A percentile compares a stretch with the other conserved stretches of the same genome.
Conservation (phyloP, 371 early-diverging fungal genomes). For the Lichtheimia corymbifera region DNA sequence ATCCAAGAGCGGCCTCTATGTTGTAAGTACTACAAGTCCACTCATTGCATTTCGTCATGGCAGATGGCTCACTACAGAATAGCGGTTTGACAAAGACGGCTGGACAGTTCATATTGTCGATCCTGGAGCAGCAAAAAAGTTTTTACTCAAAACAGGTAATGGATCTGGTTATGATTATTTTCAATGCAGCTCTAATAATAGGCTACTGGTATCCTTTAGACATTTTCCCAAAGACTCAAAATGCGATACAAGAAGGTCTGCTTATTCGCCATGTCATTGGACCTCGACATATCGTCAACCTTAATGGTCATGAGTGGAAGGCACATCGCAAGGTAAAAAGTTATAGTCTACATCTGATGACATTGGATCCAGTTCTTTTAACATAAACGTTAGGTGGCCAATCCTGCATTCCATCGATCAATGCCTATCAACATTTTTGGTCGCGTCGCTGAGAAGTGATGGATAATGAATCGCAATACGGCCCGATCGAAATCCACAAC, state of each 20-base stretch:
- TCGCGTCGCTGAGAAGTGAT: constrained; percentile 14
- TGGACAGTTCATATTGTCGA: constrained; percentile 23
- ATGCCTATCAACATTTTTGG: constrained; percentile 40
- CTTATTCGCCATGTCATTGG: constrained; percentile 18
- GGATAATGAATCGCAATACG: constrained; percentile 6
- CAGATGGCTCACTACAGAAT: too few species aligned
- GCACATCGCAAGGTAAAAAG: constrained; percentile 22
- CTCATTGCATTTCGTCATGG: too few species aligned
- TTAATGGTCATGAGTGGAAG: constrained; percentile 27
- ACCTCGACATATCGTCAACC: constrained; percentile 17
- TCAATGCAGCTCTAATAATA: too few species aligned
- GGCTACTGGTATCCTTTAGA: too few species aligned
- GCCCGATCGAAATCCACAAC: constrained; percentile 10
- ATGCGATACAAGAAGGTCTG: too few species aligned
- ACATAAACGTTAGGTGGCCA: constrained; percentile 19
- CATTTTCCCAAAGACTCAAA: too few species aligned
- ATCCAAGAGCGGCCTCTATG: constrained; percentile 8
- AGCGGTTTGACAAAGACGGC: constrained; percentile 12
- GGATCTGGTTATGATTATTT: neutral
- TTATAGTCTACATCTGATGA: too few species aligned
- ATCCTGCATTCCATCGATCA: constrained; percentile 44
- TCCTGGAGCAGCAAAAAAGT: constrained; percentile 18
- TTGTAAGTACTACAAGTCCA: constrained; percentile 3
- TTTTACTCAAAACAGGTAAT: constrained; percentile 22
- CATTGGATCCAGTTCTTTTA: too few species aligned